Evolutionary conservation across 345 rosid genomes (phyloP), one percentile per base, ranked within the genome.

Genomic region (Trapa incisa): DNA sequence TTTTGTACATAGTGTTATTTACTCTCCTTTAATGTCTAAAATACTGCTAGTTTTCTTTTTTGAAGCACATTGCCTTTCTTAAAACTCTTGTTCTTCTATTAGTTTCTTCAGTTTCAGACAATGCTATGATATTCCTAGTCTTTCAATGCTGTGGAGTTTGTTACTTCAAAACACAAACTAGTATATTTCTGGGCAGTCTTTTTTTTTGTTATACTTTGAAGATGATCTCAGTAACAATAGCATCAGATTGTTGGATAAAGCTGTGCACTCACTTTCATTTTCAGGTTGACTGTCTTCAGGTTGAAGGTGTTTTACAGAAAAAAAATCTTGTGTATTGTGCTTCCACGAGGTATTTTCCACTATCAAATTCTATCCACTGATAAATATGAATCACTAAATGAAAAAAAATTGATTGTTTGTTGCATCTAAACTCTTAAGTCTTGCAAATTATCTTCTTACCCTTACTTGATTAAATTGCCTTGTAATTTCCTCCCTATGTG

Each of bases 321-420:
- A 80, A 88, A 75, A 90, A 93, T 78, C 92, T 93, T 70, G 98
- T 90, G 41, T 93, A 90, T 70, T 93, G 97, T 84, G 98, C 98
- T 67, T 93, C 98, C 70, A 90, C 98, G 47, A 90, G 97, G 98
- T 90, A 87, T 61, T 65, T n/a, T 74, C 69, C 72, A 70, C 29
- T 61, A 58, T 32, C 47, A 62, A 61, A 58, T 52, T 35, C 63
- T 67, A 75, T 64, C 43, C 14, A 37, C 32, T 16, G 41, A 67
- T 61, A 45, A 45, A 45, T 45, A 7, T 2, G 48, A 45, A 45
- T 45, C 12, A 11, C 48, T 14, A 1, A 50, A 13, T 50, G 17
- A 50, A 50, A 50, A 14, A 11, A 6, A 14, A 1, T 8, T 54
- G 32, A 53, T 10, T n/a, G 0, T n/a, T n/a, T n/a, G 60, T 6